phyloP scores from a whole-genome alignment of 2,329 filamentous ascomycete genomes.

The Neobulgaria alba region DNA sequence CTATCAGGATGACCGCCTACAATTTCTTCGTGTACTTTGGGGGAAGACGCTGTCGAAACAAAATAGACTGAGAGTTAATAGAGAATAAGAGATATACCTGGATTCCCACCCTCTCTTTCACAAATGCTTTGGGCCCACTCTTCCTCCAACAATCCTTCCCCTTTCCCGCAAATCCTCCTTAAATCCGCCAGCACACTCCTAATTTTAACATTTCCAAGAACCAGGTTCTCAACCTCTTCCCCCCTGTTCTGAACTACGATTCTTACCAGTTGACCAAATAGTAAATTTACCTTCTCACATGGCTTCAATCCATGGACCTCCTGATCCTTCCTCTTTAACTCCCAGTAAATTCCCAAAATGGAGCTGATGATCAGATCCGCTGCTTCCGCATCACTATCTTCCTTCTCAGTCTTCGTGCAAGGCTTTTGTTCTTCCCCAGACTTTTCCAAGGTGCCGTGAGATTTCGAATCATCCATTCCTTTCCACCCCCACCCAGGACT shows the following conservation, averaged over 20 bases:
- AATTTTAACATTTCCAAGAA: neutral
- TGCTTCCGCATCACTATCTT: neutral
- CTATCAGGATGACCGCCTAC: slow-evolving; percentile 36
- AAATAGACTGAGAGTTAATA: slow-evolving; percentile 32
- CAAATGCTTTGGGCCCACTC: neutral
- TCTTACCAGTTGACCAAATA: slow-evolving; percentile 31
- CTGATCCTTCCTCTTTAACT: too few species aligned
- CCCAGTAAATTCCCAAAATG: neutral
- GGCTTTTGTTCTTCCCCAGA: too few species aligned
- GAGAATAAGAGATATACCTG: slow-evolving; percentile 28
- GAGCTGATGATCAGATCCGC: slow-evolving; percentile 1
- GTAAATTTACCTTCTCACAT: slow-evolving; percentile 25
- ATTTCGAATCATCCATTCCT: too few species aligned
- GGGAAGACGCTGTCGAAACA: too few species aligned
- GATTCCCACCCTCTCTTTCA: slow-evolving; percentile 22
- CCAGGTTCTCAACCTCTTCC: slow-evolving; percentile 4
- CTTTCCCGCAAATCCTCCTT: neutral
- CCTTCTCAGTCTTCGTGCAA: too few species aligned
- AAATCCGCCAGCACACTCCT: neutral
- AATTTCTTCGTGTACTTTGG: slow-evolving; percentile 36
- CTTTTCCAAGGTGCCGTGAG: too few species aligned
- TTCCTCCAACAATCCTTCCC: neutral
- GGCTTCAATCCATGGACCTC: slow-evolving; percentile 30
- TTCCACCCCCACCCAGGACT: too few species aligned
- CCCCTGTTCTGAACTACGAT: slow-evolving; percentile 26